Conservation (phyloP, 2,329 filamentous ascomycete genomes). For the Hymenotorrendiella dingleyae region DNA sequence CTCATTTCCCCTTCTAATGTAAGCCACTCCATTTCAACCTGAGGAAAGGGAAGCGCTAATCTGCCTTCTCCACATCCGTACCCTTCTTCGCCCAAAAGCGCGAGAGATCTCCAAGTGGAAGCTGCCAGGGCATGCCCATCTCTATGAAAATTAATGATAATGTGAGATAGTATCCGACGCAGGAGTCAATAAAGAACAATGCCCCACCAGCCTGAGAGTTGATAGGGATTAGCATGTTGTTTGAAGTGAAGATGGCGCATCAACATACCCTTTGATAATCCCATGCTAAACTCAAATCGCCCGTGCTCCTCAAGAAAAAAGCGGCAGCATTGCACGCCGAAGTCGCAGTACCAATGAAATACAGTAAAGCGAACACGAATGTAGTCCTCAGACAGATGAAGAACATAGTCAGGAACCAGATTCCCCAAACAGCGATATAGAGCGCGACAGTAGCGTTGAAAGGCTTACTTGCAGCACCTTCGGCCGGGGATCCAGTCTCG, state of each 20-base stretch:
- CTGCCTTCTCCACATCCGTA: constrained; percentile 24
- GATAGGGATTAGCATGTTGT: constrained; percentile 32
- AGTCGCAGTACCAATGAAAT: constrained; percentile 40
- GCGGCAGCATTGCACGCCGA: too few relatives aligned
- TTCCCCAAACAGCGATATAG: constrained; percentile 47
- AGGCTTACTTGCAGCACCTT: constrained; percentile 36
- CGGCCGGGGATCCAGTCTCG: constrained; percentile 36
- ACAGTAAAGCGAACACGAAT: constrained; percentile 43
- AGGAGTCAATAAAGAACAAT: constrained; percentile 39
- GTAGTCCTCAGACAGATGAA: constrained; percentile 47
- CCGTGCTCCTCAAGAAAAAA: constrained; percentile 42
- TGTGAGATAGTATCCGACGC: constrained; percentile 47
- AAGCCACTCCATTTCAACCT: too few relatives aligned
- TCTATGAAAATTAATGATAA: constrained; percentile 48
- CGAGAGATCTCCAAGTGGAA: constrained; percentile 46
- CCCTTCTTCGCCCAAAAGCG: constrained; percentile 41
- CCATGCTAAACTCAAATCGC: constrained; percentile 46
- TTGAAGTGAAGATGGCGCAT: constrained; percentile 37
- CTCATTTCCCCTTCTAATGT: too few relatives aligned
- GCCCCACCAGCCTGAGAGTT: constrained; percentile 33
- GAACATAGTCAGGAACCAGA: constrained; percentile 45
- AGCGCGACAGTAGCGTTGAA: constrained; percentile 44
- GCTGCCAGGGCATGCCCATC: constrained; percentile 42
- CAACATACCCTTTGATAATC: constrained; percentile 38
- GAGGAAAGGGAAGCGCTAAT: too few relatives aligned